A percentile compares a stretch with the other conserved stretches of the same genome.
Conservation (phyloP, 2,329 filamentous ascomycete species). For the Penicillium aurantiogriseum region DNA sequence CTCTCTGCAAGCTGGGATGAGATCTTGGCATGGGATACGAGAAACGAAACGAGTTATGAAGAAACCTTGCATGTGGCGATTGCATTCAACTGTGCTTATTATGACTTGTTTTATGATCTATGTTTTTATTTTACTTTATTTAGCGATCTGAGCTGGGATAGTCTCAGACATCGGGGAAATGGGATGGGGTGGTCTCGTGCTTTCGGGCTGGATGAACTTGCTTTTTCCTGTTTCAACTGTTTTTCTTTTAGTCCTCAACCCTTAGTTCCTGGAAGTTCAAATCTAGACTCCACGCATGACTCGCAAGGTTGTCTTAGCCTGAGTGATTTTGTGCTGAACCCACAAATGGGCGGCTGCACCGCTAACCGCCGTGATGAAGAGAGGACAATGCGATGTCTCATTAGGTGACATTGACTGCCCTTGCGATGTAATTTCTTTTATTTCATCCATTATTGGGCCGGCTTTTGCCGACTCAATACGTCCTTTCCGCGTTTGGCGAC, state of each 20-base stretch:
- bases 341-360: background rate
- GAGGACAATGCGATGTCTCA: conserved; percentile 6
- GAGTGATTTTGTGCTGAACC: background rate
- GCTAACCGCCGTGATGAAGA: conserved; percentile 8
- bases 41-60: conserved; percentile 14
- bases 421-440: background rate
- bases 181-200: background rate
- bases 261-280: background rate
- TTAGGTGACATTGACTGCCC: background rate
- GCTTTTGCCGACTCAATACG: background rate
- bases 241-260: background rate
- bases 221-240: background rate
- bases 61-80: conserved; percentile 7
- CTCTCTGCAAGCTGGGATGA: background rate
- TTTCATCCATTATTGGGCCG: background rate
- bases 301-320: background rate
- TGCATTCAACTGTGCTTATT: conserved; percentile 3
- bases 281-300: background rate
- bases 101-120: background rate
- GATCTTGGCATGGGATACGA: conserved; percentile 12
- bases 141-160: background rate
- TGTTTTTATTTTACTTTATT: conserved; percentile 4
- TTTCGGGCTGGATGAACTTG: background rate
- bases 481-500: background rate
- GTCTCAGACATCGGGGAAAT: background rate